A percentile compares a stretch with the other conserved stretches of the same genome.
These are phyloP conservation scores for Gastrolobium bilobum DNA, from an alignment of 306 rosid species.

Conservation along the genomic window DNA sequence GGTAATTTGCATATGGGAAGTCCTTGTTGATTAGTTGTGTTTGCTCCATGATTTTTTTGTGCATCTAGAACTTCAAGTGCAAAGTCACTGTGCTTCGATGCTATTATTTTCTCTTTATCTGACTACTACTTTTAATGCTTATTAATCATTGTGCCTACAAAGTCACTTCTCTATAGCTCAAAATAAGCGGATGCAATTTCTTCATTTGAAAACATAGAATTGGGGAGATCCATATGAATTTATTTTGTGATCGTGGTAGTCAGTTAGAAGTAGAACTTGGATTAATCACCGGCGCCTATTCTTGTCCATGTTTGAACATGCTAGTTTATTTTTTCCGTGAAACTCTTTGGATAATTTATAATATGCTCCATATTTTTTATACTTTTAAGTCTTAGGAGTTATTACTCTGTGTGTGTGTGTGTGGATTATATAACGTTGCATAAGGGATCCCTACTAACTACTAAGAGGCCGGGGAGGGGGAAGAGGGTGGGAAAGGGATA, in stretches of 20 bases:
- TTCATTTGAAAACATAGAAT: constrained; percentile 16
- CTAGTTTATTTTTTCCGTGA: constrained; percentile 10
- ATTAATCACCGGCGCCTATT: neutral
- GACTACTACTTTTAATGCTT: constrained; percentile 7
- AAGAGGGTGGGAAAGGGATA: too few species aligned
- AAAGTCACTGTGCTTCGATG: neutral
- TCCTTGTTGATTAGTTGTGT: constrained; percentile 21
- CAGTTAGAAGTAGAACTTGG: constrained; percentile 21
- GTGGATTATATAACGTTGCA: too few species aligned
- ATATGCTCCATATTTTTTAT: constrained; percentile 4
- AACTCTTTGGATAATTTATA: constrained; percentile 2
- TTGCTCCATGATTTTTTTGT: neutral
- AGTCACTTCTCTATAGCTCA: neutral
- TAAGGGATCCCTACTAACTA: too few species aligned
- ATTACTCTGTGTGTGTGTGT: too few species aligned
- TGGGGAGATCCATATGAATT: neutral
- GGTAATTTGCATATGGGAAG: neutral
- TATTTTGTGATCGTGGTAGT: constrained; percentile 20
- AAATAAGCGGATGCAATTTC: constrained; percentile 15
- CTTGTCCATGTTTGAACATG: constrained; percentile 1
- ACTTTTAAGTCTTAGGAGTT: constrained; percentile 2
- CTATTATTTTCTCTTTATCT: neutral
- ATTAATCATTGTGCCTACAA: neutral
- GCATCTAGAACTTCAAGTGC: constrained; percentile 1
- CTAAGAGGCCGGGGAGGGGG: too few species aligned